Conservation (phyloP, 495 filamentous ascomycete genomes). For the Halenospora varia region DNA sequence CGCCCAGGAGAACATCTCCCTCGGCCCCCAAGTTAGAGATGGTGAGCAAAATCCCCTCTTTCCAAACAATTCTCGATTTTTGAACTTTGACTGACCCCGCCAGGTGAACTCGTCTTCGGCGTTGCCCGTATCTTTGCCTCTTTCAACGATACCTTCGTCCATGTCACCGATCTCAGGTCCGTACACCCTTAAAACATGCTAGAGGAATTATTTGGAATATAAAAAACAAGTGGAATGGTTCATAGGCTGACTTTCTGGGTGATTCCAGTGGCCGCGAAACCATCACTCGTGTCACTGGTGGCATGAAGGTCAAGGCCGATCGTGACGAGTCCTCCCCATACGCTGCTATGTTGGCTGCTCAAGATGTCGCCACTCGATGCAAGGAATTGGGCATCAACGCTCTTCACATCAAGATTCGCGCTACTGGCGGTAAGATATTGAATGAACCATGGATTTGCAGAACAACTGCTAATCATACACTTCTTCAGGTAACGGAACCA, state of each 20-base stretch:
- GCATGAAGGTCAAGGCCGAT: conserved; percentile 99
- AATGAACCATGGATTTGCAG: not conserved
- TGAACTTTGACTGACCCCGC: not conserved
- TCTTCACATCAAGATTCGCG: conserved; percentile 99
- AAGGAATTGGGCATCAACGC: conserved; percentile 99
- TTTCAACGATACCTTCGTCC: conserved; percentile 98
- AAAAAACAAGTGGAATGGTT: conserved; percentile 17
- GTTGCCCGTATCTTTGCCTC: conserved; percentile 99
- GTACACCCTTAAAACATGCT: conserved; percentile 37
- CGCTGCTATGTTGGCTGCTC: conserved; percentile 99
- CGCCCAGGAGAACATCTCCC: conserved; percentile 93
- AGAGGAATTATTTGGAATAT: conserved; percentile 18
- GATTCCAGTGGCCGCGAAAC: conserved; percentile 96
- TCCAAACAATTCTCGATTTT: not conserved
- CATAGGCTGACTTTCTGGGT: conserved; percentile 56
- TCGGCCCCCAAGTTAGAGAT: conserved; percentile 91
- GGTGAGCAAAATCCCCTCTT: conserved; percentile 44
- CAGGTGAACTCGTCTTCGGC: conserved; percentile 68
- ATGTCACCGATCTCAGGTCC: conserved; percentile 97
- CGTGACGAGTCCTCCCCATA: conserved; percentile 99
- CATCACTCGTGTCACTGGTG: conserved; percentile 97
- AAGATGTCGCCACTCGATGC: conserved; percentile 91
- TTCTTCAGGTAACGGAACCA: conserved; percentile 84
- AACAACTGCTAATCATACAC: conserved; percentile 6
- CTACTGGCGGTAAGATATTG: conserved; percentile 76